Evolutionary conservation across 139 green algal species (phyloP), one percentile per base, ranked within the genome.

Genomic region (Micractinium conductrix): DNA sequence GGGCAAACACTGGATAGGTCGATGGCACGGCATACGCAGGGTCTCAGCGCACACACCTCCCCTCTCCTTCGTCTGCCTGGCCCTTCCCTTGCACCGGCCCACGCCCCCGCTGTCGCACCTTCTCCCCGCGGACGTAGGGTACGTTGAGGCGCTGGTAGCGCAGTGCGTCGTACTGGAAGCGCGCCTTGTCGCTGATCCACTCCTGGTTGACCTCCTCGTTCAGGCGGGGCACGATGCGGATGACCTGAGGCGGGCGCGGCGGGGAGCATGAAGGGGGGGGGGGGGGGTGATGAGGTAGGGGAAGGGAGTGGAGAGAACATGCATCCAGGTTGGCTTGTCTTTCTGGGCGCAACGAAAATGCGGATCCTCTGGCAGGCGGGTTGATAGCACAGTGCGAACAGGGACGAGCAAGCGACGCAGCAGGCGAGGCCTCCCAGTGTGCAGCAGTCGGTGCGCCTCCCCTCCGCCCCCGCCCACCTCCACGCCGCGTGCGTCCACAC

Each of bases 121-220:
- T 45, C 7, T 58, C 37, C 16, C 88, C 90, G 86, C 94, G 93
- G 42, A 98, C 91, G 88, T 98, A 89, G 12, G 97, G 97, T 42
- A 89, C 83, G 80, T 93, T 93, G 6, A 99, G 93, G 35, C 97
- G 91, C 92, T 99, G 97, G 30, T 95, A 90, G 88, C 95, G 95
- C 53, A 99, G 93, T 16, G 92, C 97, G 85, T 99, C 97, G 85
- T 98, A 99, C 87, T 97, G 94, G 88, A 99, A 99, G 78, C 97
- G 93, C 4, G 89, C 93, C 89, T 98, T 98, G 94, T 99, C 97
- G 19, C 86, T 93, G 80, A 99, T 93, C 97, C 97, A 99, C 90
- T 99, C 97, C 95, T 99, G 97, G 82, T 99, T 99, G 12, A 99
- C 93, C 0, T 87, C 91, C 87, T 99, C 97, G 84, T 99, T 99